phyloP scores from a whole-genome alignment of 129 eudicot genomes.

The Oenanthe sinensis region DNA sequence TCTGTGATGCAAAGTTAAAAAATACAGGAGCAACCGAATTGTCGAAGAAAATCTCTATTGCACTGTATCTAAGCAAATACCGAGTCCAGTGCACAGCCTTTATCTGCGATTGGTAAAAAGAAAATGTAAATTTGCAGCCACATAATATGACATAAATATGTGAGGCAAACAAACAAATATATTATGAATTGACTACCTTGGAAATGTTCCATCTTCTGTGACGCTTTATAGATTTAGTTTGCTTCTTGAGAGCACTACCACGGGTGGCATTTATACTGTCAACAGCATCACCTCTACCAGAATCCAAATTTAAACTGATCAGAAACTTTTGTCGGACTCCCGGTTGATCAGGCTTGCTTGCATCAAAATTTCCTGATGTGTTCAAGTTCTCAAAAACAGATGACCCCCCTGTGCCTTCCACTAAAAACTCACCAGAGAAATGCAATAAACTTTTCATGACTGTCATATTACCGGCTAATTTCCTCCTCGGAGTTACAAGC shows the following conservation, averaged over 20 bases:
- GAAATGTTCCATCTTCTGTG: constrained; percentile 84
- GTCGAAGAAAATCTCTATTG: constrained; percentile 80
- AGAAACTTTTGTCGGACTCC: constrained; percentile 43
- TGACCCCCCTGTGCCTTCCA: constrained; percentile 98
- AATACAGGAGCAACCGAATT: constrained; percentile 83
- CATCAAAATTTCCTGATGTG: constrained; percentile 50
- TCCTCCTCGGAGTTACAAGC: constrained; percentile 91
- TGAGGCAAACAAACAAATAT: background rate
- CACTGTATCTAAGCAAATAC: constrained; percentile 87
- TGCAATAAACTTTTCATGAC: constrained; percentile 69
- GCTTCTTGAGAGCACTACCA: constrained; percentile 41
- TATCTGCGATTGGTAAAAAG: constrained; percentile 38
- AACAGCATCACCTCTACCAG: constrained; percentile 30
- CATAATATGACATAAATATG: background rate
- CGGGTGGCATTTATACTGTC: constrained; percentile 36
- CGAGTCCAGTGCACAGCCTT: constrained; percentile 99
- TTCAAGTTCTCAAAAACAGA: constrained; percentile 53
- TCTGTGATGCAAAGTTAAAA: constrained; percentile 76
- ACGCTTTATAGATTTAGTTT: constrained; percentile 59
- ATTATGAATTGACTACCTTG: constrained; percentile 41
- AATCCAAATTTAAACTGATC: constrained; percentile 29
- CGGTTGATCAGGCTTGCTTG: constrained; percentile 44
- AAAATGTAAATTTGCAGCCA: constrained; percentile 8
- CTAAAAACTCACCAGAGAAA: constrained; percentile 77
- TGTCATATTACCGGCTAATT: constrained; percentile 84